Conservation (phyloP, 345 rosid species). For the Theobroma cacao region DNA sequence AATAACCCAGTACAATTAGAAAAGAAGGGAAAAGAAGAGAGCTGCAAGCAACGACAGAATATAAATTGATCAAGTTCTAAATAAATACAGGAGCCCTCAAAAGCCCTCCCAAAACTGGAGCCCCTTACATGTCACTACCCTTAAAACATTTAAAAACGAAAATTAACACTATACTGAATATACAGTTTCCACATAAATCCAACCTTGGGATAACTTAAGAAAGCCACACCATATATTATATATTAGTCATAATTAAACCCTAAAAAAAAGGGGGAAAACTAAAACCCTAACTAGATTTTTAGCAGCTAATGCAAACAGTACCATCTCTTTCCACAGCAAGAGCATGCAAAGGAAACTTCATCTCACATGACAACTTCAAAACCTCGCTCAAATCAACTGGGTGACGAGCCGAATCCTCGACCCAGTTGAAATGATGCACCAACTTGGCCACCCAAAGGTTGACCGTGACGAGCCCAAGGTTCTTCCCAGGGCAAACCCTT, state of each 20-base stretch:
- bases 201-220: not conserved
- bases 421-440: slow-evolving; percentile 60
- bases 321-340: slow-evolving; percentile 33
- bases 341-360: slow-evolving; percentile 69
- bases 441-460: slow-evolving; percentile 77
- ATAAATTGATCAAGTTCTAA: not conserved
- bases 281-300: slow-evolving; percentile 4
- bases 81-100: not conserved
- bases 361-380: slow-evolving; percentile 84
- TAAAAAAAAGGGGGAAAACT: not conserved
- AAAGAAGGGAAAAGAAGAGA: too few species aligned
- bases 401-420: slow-evolving; percentile 18
- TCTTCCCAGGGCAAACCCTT: slow-evolving; percentile 87
- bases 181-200: slow-evolving; percentile 1
- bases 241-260: not conserved
- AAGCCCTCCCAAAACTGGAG: not conserved
- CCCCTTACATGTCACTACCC: not conserved
- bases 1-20: too few species aligned
- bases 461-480: slow-evolving; percentile 64
- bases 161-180: not conserved
- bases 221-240: not conserved
- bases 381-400: slow-evolving; percentile 69
- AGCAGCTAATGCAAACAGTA: not conserved
- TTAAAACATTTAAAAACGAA: not conserved
- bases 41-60: not conserved